Evolutionary conservation across 306 rosid species (phyloP).

Genomic region (Vicia sativa): DNA sequence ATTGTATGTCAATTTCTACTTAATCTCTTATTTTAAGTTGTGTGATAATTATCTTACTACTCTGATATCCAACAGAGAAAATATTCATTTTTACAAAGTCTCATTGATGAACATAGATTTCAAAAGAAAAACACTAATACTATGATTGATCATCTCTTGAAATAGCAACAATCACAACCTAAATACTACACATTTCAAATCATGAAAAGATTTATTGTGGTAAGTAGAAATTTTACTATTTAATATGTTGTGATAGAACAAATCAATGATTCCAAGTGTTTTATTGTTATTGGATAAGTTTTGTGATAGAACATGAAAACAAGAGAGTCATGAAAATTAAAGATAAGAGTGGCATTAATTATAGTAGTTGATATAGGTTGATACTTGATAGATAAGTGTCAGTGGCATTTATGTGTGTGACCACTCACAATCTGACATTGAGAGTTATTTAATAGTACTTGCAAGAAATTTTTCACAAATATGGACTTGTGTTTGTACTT

Average conservation of each 20-base stretch:
- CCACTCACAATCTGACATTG: background rate
- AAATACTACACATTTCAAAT: slow-evolving; percentile 49
- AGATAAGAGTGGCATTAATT: background rate
- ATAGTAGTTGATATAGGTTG: no score
- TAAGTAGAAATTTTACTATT: slow-evolving; percentile 11
- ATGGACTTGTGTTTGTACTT: no score
- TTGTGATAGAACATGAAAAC: no score
- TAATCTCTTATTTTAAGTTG: no score
- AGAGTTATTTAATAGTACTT: no score
- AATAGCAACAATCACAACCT: slow-evolving; percentile 38
- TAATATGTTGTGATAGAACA: no score
- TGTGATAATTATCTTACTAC: no score
- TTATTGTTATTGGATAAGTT: no score
- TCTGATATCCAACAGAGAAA: no score
- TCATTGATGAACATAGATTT: slow-evolving; percentile 54
- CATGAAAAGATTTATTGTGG: slow-evolving; percentile 55
- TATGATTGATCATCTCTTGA: slow-evolving; percentile 54
- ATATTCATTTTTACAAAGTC: slow-evolving; percentile 49
- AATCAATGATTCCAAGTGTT: no score
- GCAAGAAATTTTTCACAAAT: no score
- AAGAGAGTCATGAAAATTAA: background rate
- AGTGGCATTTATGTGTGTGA: background rate
- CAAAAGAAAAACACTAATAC: slow-evolving; percentile 30
- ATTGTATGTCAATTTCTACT: no score
- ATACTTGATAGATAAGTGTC: background rate